Evolutionary conservation across 305 asterid species (phyloP).

Genomic region (Fraxinus dipetala): DNA sequence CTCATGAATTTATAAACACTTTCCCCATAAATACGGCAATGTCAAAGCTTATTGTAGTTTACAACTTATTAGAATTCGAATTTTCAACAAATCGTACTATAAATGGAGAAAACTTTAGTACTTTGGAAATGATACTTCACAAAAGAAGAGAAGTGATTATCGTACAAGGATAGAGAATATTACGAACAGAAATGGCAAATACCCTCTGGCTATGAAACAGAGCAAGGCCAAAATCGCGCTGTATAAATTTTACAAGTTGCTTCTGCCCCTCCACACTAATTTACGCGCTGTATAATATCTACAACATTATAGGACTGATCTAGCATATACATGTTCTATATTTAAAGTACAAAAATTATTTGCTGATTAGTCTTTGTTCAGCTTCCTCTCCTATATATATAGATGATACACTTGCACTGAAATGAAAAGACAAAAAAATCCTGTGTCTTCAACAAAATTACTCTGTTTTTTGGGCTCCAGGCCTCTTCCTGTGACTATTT

Average conservation of each 20-base stretch:
- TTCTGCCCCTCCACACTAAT: neutral
- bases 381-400: slow-evolving; percentile 23
- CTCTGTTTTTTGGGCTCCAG: slow-evolving; percentile 32
- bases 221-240: neutral
- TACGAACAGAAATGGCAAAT: neutral
- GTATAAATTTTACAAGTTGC: neutral
- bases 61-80: neutral
- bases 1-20: neutral
- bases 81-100: neutral
- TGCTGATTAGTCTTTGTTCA: neutral
- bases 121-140: neutral
- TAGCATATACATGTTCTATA: neutral
- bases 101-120: neutral
- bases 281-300: neutral
- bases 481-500: slow-evolving; percentile 6
- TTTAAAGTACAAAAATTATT: neutral
- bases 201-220: neutral
- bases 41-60: neutral
- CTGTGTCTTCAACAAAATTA: neutral
- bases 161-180: neutral
- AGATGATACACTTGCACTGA: slow-evolving; percentile 13
- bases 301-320: neutral
- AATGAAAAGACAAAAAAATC: neutral
- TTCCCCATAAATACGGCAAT: neutral
- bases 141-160: neutral